Base-by-base conservation (phyloP, 495 filamentous ascomycete genomes). In the Rhypophila decipiens region DNA sequence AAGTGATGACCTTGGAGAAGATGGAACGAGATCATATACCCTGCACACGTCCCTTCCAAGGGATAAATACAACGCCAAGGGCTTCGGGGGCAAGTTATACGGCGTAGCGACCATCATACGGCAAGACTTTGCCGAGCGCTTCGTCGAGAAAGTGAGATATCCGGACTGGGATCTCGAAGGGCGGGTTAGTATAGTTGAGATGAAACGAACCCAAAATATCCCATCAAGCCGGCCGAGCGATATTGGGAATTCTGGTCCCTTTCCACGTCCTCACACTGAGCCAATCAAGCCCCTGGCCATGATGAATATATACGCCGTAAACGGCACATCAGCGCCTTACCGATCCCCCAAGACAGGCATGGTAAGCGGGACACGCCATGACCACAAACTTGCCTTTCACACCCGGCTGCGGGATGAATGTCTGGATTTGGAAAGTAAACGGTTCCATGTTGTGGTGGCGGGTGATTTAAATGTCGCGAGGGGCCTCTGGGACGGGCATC, bases 91-190 rank as follows among this genome's bases (percentile, higher is more conserved):
- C 1, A 75, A 64, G 40, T 55, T 79, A 4, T 72, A 80, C 47
- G 76, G 76, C 41, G 74, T 80, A 9, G 71, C 63, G 19, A 67
- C 65, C 23, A 58, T 79, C 38, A 41, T 78, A 0, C 65, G 76
- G 0, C 52, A 58, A 5, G 74, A 78, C 46, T 55, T 78, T 36
- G 52, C 41, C 19, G 24, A 50, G 7, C 11, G 34, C 2, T 39
- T 47, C 35, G 51, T 57, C 22, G 17, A 39, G 4, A 21, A 31
- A 4, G 53, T 64, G 0, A 60, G 60, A 8, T 54, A 41, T 2
- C 67, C 71, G 0, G 56, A 66, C 24, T 79, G 76, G 76, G 76
- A 80, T 39, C 40, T 54, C 8, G 76, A 80, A 60, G 76, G 76
- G 2, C 66, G 76, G 1, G 64, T 80, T 7, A 53, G 65, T 12